Base-by-base conservation (phyloP, 2,329 filamentous ascomycete genomes). In the Cladosporium sp. region DNA sequence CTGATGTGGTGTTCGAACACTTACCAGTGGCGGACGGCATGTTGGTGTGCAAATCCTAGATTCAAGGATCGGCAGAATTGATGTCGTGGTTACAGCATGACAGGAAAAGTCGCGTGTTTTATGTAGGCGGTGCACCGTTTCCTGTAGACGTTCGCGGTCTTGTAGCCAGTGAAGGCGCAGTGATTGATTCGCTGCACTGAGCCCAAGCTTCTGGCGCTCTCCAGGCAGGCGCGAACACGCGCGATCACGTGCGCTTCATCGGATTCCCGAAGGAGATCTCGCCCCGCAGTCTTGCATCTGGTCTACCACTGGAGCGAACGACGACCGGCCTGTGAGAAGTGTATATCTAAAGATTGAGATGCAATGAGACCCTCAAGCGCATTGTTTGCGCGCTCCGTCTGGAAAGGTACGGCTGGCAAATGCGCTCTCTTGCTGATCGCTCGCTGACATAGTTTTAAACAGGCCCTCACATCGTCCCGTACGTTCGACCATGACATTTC, bases 391-490 rank as follows among this genome's bases (percentile, higher is more conserved):
- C 89, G 92, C 72, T 95, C 92, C 59, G 89, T 93, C 74, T 96
- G 92, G 92, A 96, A 96, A 85, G 92, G 92, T 93, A 79, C 71
- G 80, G 66, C 0, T 14, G 10, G 31, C 6, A 7, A 37, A 21
- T n/a, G 23, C 23, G 3, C 23, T 12, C 18, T 2, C 6, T 40
- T 29, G 12, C 6, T 26, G 21, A 26, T 26, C 18, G 16, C 23
- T 21, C 23, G 7, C 28, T 49, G 62, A 72, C 73, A 67, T 71
- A 64, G 33, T 1, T 3, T 23, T 6, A 18, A 26, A 12, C 28
- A 91, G 88, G 88, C 65, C 89, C 89, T 62, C 88, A 90, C 72
- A 89, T 91, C 71, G 86, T 91, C 66, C 84, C 88, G 88, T 91
- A 87, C 80, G 87, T 80, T 49, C 37, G 37, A 64, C 66, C n/a